Evolutionary conservation across 2,329 filamentous ascomycete genomes (phyloP), one percentile per base, ranked within the genome.

Genomic region (Didymella arachidicola): DNA sequence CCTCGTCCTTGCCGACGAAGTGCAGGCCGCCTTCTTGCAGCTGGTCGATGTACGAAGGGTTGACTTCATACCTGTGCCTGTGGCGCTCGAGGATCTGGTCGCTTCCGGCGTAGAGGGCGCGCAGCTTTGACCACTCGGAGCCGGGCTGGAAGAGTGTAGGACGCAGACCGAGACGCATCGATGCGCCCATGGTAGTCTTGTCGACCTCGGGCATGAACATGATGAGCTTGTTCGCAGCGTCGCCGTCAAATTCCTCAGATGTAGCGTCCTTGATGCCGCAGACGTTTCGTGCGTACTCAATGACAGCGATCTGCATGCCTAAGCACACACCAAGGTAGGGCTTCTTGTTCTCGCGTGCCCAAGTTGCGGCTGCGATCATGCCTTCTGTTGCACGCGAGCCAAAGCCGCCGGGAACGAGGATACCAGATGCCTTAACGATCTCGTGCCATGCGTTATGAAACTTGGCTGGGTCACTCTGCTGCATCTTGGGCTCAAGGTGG

Each of bases 121-220:
- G 88, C 26, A 96, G 84, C 66, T 88, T 88, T 57, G 87, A 91
- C 91, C 90, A 95, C 70, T 94, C 89, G 43, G 84, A 90, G 53
- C 85, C 86, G 1, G 83, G 74, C 75, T 95, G 90, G 84, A 96
- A 96, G 63, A 88, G 79, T 0, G 89, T 91, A 14, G 88, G 83
- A 25, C 90, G 88, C 25, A 88, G 84, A 57, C 93, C 92, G 1
- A 96, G 86, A 60, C 92, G 86, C 93, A 96, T 96, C 1, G 91
- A 96, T 19, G 90, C 93, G 53, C 93, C 92, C 77, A 93, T 84
- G 62, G 89, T 88, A n/a, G 82, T 83, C 73, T 88, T 87, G 78
- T 90, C 86, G 66, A 90, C 85, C 76, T 97, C 94, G 2, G 94
- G 94, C 95, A 98, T 99, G 79, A 90, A 94, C 67, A 98, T 86